Base-by-base conservation (phyloP, 2,329 filamentous ascomycete genomes). In the Epichloe gansuensis region DNA sequence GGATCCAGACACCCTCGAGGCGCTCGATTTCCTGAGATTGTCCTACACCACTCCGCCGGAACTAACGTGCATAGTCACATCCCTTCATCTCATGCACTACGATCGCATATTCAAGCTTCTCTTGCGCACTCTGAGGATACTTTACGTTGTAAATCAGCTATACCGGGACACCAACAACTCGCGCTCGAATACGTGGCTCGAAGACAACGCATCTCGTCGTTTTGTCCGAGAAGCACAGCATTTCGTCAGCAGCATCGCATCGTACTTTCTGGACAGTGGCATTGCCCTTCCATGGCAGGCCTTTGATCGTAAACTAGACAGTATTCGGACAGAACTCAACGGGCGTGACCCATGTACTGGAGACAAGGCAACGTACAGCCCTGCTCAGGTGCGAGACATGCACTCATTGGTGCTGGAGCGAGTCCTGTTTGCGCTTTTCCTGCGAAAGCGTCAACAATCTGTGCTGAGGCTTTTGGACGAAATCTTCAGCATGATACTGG, bases 1-100 rank as follows among this genome's bases (percentile, higher is more conserved):
- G 74, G 80, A 97, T 60, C 83, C 89, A 0, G 78, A 87, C 62
- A 85, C 84, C 0, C 76, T 97, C 17, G 83, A 91, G 63, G 93
- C 93, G 0, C 74, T 97, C n/a, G 93, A 97, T 66, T 97, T 98
- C 61, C 73, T 98, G 15, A 81, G 88, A 2, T 71, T 98, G 7
- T 85, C 89, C 45, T 97, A 96, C 68, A 86, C 84, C 41, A 76
- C 89, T 0, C 85, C 89, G 0, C 66, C 77, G 0, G 80, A 87
- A 1, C 72, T 97, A 0, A 75, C 82, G 41, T 74, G 82, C 0
- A 76, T 97, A 55, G 82, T 98, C 42, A 89, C 88, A 0, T 74
- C 81, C 0, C 65, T 74, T 0, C 77, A 84, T 1, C 69, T 97
- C 11, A 72, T 81, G 51, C 89, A 89, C 59, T 97, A 96, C 61